Evolutionary conservation across 768 basidiomycete genomes (phyloP).

Genomic region (Macrocybe gigantea): DNA sequence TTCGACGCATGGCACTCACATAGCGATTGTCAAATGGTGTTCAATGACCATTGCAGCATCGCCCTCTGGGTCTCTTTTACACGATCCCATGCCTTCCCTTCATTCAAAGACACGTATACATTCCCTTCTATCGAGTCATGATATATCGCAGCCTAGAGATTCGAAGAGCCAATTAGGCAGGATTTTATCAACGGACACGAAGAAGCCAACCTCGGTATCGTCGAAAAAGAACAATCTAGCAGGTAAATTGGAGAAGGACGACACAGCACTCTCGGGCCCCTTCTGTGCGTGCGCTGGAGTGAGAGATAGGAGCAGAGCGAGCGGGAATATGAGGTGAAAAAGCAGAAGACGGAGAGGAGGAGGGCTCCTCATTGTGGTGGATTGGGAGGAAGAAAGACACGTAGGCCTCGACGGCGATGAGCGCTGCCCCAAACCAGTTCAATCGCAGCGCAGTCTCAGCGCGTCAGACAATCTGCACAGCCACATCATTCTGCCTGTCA

Average conservation of each 20-base stretch:
- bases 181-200: not conserved
- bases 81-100: constrained; percentile 68
- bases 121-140: constrained; percentile 68
- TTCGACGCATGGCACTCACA: constrained; percentile 31
- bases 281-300: constrained; percentile 26
- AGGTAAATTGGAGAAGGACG: constrained; percentile 67
- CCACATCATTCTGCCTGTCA: no score
- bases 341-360: constrained; percentile 5
- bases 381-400: no score
- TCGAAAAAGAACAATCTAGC: constrained; percentile 86
- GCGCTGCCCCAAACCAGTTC: no score
- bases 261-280: constrained; percentile 39
- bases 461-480: no score
- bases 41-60: constrained; percentile 68
- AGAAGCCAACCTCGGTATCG: constrained; percentile 67
- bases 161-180: not conserved
- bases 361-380: no score
- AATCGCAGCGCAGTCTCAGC: no score
- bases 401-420: no score
- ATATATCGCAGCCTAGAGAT: constrained; percentile 54
- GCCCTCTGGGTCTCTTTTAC: constrained; percentile 45
- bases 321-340: constrained; percentile 13
- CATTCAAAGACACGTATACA: constrained; percentile 77
- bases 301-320: constrained; percentile 1
- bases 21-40: constrained; percentile 77